Evolutionary conservation across 768 basidiomycete species (phyloP).

Genomic region (Lanmaoa pseudosensibilis): DNA sequence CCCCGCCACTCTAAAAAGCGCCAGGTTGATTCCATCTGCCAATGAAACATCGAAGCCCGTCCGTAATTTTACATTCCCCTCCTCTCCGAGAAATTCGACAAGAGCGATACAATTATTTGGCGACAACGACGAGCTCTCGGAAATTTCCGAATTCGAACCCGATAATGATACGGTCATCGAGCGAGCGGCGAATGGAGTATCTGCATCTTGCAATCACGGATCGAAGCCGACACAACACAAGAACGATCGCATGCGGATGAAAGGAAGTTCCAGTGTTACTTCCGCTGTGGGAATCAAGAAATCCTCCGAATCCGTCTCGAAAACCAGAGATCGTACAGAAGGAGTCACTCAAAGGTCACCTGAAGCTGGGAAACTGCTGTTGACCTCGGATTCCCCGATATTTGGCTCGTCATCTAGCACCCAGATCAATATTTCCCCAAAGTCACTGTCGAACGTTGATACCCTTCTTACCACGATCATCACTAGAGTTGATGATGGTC

Average conservation of each 20-base stretch:
- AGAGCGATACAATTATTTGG: constrained; percentile 9
- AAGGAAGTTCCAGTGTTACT: constrained; percentile 8
- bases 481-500: neutral
- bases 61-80: neutral
- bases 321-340: neutral
- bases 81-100: neutral
- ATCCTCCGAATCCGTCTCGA: neutral
- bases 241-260: constrained; percentile 6
- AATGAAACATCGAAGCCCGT: neutral
- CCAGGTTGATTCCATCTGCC: neutral
- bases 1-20: neutral
- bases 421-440: constrained; percentile 13
- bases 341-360: neutral
- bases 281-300: neutral
- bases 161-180: constrained; percentile 1
- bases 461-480: neutral
- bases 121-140: constrained; percentile 29
- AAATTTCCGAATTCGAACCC: constrained; percentile 34
- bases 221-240: neutral
- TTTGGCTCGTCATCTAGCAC: constrained; percentile 16
- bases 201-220: neutral
- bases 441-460: constrained; percentile 2
- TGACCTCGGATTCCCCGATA: constrained; percentile 8
- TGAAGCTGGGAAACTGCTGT: neutral
- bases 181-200: too few relatives aligned